Evolutionary conservation across 192 early-diverging fungal genomes (phyloP).

Genomic region (Paraglomus occultum): DNA sequence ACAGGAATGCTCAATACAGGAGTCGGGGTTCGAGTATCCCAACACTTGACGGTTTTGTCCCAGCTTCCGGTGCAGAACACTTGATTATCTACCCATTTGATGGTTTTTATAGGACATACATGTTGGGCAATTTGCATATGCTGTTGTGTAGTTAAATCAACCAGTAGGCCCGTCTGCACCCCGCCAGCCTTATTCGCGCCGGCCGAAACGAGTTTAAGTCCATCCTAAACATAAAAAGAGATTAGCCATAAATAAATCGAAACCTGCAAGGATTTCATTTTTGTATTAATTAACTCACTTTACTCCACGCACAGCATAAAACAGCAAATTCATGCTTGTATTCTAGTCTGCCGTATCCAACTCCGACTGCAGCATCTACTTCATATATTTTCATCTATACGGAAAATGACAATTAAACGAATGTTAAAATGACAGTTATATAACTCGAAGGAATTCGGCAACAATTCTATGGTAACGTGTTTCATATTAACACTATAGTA

Average conservation of each 20-base stretch:
- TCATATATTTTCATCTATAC: slow-evolving; percentile 92
- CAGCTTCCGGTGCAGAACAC: slow-evolving; percentile 88
- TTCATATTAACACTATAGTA: no score
- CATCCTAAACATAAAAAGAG: slow-evolving; percentile 63
- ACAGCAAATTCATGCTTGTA: slow-evolving; percentile 82
- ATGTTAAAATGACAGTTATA: neutral
- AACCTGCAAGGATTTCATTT: neutral
- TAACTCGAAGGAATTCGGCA: neutral
- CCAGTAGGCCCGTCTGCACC: no score
- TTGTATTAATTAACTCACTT: slow-evolving; percentile 44
- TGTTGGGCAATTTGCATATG: slow-evolving; percentile 82
- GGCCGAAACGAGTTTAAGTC: slow-evolving; percentile 83
- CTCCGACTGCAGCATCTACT: slow-evolving; percentile 66
- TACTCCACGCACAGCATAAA: slow-evolving; percentile 82
- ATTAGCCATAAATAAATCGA: neutral
- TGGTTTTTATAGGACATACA: slow-evolving; percentile 82
- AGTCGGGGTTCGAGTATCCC: slow-evolving; percentile 80
- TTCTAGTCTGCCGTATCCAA: slow-evolving; percentile 70
- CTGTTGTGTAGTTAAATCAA: slow-evolving; percentile 83
- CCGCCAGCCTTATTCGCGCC: slow-evolving; percentile 87
- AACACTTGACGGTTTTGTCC: slow-evolving; percentile 95
- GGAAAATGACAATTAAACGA: neutral
- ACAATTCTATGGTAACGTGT: no score
- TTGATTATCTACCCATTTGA: slow-evolving; percentile 69
- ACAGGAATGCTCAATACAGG: slow-evolving; percentile 73